These are phyloP conservation scores for Starmerella gropengiesseri DNA, from an alignment of 805 yeast genomes.

Conservation along the genomic window DNA sequence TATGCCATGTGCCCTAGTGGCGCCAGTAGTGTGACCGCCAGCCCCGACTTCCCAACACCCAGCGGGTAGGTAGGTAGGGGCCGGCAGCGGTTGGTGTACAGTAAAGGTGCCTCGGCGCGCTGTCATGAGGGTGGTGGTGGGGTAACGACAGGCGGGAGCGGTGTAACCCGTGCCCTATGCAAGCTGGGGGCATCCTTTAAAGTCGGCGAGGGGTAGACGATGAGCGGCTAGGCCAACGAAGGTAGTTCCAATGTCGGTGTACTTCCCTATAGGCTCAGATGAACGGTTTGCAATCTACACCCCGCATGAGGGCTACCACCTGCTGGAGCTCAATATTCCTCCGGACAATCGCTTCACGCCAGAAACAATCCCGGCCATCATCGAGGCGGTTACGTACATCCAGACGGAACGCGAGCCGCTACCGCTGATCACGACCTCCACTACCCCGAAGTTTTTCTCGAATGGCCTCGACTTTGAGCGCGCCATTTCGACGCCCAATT, in stretches of 20 bases:
- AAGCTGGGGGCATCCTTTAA: too few species aligned
- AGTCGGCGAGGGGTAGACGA: too few species aligned
- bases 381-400: slow-evolving; percentile 29
- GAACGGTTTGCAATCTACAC: slow-evolving; percentile 11
- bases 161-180: neutral
- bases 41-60: too few species aligned
- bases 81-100: too few species aligned
- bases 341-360: slow-evolving; percentile 33
- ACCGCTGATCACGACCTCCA: slow-evolving; percentile 32
- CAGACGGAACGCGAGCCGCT: slow-evolving; percentile 24
- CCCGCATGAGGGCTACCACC: slow-evolving; percentile 25
- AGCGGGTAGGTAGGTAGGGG: too few species aligned
- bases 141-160: neutral
- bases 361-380: slow-evolving; percentile 27
- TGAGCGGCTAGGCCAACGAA: too few species aligned
- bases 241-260: neutral
- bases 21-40: too few species aligned
- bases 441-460: slow-evolving; percentile 31
- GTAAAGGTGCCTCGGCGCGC: too few species aligned
- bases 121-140: neutral
- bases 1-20: too few species aligned
- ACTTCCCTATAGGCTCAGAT: slow-evolving; percentile 15
- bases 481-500: slow-evolving; percentile 29
- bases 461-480: slow-evolving; percentile 33
- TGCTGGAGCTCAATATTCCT: slow-evolving; percentile 27